phyloP scores from a whole-genome alignment of 2,329 filamentous ascomycete genomes.

The Ophiostoma ips region DNA sequence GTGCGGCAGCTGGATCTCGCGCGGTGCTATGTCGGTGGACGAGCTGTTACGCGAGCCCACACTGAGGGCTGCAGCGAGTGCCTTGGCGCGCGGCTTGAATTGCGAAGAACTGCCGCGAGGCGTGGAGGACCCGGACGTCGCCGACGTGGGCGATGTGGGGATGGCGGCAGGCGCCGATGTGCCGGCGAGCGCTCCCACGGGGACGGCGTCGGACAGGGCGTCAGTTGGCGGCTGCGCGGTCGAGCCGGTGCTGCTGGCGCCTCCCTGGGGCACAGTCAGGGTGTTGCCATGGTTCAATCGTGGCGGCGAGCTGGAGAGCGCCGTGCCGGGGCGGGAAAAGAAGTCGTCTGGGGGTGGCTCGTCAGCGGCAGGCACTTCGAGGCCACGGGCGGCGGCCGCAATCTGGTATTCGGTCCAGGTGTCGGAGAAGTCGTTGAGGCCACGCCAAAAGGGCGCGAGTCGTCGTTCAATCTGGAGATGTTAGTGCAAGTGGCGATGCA shows the following conservation, averaged over 20 bases:
- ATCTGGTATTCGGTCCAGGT: slow-evolving; percentile 92
- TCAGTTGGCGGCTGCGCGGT: background rate
- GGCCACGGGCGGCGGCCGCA: slow-evolving; percentile 74
- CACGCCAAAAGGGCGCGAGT: slow-evolving; percentile 90
- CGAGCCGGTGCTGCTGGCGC: background rate
- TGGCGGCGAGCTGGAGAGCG: slow-evolving; percentile 19
- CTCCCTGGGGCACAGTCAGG: slow-evolving; percentile 51
- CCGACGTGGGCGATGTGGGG: slow-evolving; percentile 35
- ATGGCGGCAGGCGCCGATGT: slow-evolving; percentile 59
- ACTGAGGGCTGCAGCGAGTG: slow-evolving; percentile 67
- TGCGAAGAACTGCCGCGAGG: slow-evolving; percentile 31
- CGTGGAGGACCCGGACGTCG: slow-evolving; percentile 37
- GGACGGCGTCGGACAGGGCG: background rate
- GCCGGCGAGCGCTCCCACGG: slow-evolving; percentile 38
- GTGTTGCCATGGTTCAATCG: slow-evolving; percentile 13
- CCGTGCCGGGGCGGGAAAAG: slow-evolving; percentile 26
- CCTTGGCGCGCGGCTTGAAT: slow-evolving; percentile 74
- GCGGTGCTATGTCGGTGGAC: slow-evolving; percentile 54
- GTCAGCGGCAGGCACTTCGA: slow-evolving; percentile 73
- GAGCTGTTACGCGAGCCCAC: slow-evolving; percentile 46
- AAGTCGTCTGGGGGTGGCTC: slow-evolving; percentile 61
- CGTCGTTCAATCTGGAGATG: slow-evolving; percentile 67
- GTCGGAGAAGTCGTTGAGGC: slow-evolving; percentile 74
- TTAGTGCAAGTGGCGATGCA: slow-evolving; percentile 7
- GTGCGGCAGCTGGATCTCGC: slow-evolving; percentile 64